Percentiles rank a stretch among this genome's conserved stretches.
These are phyloP conservation scores for Leccinum broughii DNA, from an alignment of 768 basidiomycete genomes.

Conservation along the genomic window DNA sequence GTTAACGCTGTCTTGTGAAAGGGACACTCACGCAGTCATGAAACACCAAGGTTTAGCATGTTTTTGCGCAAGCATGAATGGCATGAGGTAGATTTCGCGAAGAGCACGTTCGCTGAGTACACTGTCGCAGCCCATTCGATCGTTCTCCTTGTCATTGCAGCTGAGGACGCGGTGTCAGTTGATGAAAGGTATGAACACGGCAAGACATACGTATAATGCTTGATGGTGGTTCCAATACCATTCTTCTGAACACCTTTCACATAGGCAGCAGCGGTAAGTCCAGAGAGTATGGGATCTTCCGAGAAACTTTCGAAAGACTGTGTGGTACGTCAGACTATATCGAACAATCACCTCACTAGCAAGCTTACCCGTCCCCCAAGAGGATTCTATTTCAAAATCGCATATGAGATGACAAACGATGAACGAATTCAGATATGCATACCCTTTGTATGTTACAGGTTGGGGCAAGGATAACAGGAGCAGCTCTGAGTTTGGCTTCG, in stretches of 20 bases:
- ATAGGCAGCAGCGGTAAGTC: constrained; percentile 67
- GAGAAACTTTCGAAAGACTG: constrained; percentile 79
- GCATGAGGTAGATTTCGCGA: constrained; percentile 60
- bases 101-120: constrained; percentile 51
- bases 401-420: not conserved
- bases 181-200: not conserved
- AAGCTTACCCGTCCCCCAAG: constrained; percentile 62
- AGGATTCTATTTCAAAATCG: constrained; percentile 47
- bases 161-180: constrained; percentile 30
- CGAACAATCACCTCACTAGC: not conserved
- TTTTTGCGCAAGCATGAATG: constrained; percentile 60
- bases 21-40: constrained; percentile 59
- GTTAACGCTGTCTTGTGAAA: not conserved
- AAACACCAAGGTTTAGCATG: constrained; percentile 52
- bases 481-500: constrained; percentile 70
- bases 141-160: constrained; percentile 82
- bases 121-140: constrained; percentile 61
- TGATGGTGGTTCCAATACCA: constrained; percentile 78
- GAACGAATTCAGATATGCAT: constrained; percentile 17
- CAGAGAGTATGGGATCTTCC: constrained; percentile 75
- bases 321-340: constrained; percentile 26
- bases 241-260: constrained; percentile 74
- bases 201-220: constrained; percentile 70
- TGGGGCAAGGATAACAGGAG: constrained; percentile 72
- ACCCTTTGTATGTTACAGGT: constrained; percentile 86